Conservation (phyloP, 805 yeast genomes). For the Metschnikowia hibisci region DNA sequence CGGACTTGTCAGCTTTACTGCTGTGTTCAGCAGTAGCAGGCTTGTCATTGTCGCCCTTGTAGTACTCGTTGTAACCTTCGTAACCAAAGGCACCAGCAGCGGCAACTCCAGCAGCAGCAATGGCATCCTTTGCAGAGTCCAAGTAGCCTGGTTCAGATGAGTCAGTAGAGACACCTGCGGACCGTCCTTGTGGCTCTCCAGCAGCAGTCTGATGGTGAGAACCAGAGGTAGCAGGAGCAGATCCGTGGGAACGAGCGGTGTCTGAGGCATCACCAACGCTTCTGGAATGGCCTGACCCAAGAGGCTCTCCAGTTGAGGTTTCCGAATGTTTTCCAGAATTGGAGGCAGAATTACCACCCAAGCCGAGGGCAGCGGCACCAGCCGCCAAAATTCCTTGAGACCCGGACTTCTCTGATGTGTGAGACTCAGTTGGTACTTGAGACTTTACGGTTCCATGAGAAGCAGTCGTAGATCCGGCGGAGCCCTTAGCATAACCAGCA, state of each 20-base stretch:
- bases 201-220: not conserved
- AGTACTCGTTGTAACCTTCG: constrained; percentile 17
- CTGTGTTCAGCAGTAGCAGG: constrained; percentile 5
- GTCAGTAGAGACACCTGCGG: constrained; percentile 2
- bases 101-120: constrained; percentile 21
- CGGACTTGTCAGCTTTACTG: constrained; percentile 1
- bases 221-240: constrained; percentile 1
- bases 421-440: not conserved
- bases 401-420: not conserved
- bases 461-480: not conserved
- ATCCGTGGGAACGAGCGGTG: not conserved
- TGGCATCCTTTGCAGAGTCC: constrained; percentile 15
- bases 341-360: constrained; percentile 7
- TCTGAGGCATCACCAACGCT: not conserved
- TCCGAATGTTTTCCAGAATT: constrained; percentile 11
- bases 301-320: constrained; percentile 2
- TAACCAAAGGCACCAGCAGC: constrained; percentile 22
- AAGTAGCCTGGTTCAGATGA: constrained; percentile 7
- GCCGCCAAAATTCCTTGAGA: constrained; percentile 1
- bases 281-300: not conserved
- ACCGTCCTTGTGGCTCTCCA: not conserved
- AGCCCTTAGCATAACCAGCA: constrained; percentile 9
- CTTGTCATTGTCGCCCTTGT: constrained; percentile 9
- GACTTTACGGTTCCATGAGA: not conserved
- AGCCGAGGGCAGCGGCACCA: constrained; percentile 6